phyloP scores from a whole-genome alignment of 148 eudicot species.

The Amaranthus hypochondriacus region DNA sequence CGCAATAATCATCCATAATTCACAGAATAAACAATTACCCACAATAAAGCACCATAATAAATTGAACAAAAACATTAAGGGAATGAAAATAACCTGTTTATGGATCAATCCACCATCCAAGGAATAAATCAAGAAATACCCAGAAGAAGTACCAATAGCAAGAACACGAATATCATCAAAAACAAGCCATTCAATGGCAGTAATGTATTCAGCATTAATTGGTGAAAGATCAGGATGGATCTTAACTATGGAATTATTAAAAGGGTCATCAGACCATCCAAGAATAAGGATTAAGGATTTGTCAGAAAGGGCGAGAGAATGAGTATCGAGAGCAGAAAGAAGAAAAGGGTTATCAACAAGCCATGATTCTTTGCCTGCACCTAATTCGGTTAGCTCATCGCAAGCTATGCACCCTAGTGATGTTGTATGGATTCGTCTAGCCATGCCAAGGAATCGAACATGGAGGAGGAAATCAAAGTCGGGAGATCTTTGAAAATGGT shows the following conservation, averaged over 20 bases:
- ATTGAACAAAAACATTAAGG: neutral
- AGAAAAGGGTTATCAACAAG: conserved; percentile 55
- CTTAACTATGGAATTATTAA: conserved; percentile 38
- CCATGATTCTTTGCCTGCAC: conserved; percentile 85
- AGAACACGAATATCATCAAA: conserved; percentile 71
- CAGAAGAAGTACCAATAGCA: conserved; percentile 78
- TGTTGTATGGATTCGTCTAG: conserved; percentile 56
- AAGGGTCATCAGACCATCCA: conserved; percentile 43
- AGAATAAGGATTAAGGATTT: conserved; percentile 54
- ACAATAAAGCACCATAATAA: neutral
- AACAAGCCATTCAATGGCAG: conserved; percentile 84
- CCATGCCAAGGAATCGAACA: conserved; percentile 35
- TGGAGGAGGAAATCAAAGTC: neutral
- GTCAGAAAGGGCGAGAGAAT: conserved; percentile 67
- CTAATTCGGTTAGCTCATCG: conserved; percentile 58
- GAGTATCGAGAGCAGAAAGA: conserved; percentile 63
- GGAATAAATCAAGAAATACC: conserved; percentile 66
- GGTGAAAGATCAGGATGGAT: conserved; percentile 76
- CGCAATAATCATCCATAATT: neutral
- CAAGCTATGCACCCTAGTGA: conserved; percentile 57
- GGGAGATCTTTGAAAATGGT: neutral
- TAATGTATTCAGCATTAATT: conserved; percentile 66
- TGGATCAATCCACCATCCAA: conserved; percentile 73
- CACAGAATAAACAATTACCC: neutral
- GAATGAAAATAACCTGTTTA: conserved; percentile 63